These are phyloP conservation scores for Leccinum arenicola DNA, from an alignment of 768 basidiomycete species.

Conservation along the genomic window DNA sequence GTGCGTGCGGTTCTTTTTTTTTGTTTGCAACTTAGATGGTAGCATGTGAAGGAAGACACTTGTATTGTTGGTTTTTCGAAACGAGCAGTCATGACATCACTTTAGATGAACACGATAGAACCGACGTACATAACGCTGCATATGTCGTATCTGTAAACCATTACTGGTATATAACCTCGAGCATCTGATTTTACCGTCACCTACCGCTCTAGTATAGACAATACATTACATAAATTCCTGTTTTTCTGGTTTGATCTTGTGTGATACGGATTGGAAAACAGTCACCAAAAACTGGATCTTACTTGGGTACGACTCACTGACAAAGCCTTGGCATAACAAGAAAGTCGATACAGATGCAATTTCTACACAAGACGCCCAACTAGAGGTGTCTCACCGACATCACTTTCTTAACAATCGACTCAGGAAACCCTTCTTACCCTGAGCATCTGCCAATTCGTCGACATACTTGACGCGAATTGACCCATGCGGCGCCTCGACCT, in stretches of 20 bases:
- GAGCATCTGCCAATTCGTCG: constrained; percentile 8
- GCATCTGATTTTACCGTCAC: background rate
- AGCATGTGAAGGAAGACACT: background rate
- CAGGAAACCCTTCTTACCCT: constrained; percentile 17
- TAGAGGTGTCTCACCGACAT: background rate
- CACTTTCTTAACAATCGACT: constrained; percentile 18
- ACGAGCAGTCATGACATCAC: background rate
- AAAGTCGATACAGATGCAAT: background rate
- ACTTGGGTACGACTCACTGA: too few species aligned
- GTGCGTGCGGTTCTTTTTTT: background rate
- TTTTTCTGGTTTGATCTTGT: background rate
- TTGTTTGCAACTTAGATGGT: background rate
- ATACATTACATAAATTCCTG: background rate
- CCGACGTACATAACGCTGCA: constrained; percentile 11
- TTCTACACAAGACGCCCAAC: background rate
- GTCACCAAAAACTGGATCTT: too few species aligned
- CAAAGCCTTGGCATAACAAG: too few species aligned
- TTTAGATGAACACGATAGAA: constrained; percentile 2
- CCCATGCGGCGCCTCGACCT: constrained; percentile 17
- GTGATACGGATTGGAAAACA: background rate
- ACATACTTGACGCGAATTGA: constrained; percentile 19
- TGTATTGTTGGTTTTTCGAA: background rate
- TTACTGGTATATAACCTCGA: background rate
- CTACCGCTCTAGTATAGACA: background rate
- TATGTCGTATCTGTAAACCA: constrained; percentile 8